Percentiles rank a stretch among this genome's conserved stretches.
phyloP scores from a whole-genome alignment of 2,329 filamentous ascomycete species.

The Hypoxylon sp. region DNA sequence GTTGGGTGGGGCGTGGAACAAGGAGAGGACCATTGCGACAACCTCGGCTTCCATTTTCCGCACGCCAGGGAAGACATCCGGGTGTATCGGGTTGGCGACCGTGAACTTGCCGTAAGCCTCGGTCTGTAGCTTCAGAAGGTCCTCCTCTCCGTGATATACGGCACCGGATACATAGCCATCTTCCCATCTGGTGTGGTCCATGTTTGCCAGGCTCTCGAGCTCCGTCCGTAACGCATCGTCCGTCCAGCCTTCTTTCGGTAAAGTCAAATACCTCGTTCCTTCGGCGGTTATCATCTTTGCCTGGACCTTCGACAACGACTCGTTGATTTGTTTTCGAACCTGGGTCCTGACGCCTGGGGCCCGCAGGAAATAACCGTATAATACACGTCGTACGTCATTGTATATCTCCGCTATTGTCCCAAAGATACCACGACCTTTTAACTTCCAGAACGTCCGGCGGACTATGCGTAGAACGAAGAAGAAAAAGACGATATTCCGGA shows the following conservation, averaged over 20 bases:
- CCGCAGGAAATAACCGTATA: slow-evolving; percentile 88
- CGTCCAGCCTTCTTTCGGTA: slow-evolving; percentile 88
- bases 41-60: slow-evolving; percentile 99
- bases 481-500: slow-evolving; percentile 90
- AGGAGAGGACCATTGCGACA: slow-evolving; percentile 90
- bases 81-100: slow-evolving; percentile 96
- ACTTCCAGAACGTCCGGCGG: slow-evolving; percentile 82
- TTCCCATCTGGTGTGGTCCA: slow-evolving; percentile 98
- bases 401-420: slow-evolving; percentile 84
- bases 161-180: slow-evolving; percentile 94
- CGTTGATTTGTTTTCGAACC: slow-evolving; percentile 86
- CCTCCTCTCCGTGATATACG: slow-evolving; percentile 93
- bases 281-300: slow-evolving; percentile 83
- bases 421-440: slow-evolving; percentile 88
- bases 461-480: slow-evolving; percentile 88
- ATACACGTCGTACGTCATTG: slow-evolving; percentile 74
- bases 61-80: slow-evolving; percentile 97
- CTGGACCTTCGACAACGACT: slow-evolving; percentile 84
- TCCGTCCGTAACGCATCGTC: slow-evolving; percentile 84
- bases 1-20: slow-evolving; percentile 91
- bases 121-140: slow-evolving; percentile 85
- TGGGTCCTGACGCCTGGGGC: slow-evolving; percentile 87
- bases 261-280: slow-evolving; percentile 77
- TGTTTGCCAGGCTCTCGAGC: slow-evolving; percentile 80
- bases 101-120: slow-evolving; percentile 96